Evolutionary conservation across 163 green algal genomes (phyloP), one percentile per base, ranked within the genome.

Genomic region (Scenedesmus sp.): DNA sequence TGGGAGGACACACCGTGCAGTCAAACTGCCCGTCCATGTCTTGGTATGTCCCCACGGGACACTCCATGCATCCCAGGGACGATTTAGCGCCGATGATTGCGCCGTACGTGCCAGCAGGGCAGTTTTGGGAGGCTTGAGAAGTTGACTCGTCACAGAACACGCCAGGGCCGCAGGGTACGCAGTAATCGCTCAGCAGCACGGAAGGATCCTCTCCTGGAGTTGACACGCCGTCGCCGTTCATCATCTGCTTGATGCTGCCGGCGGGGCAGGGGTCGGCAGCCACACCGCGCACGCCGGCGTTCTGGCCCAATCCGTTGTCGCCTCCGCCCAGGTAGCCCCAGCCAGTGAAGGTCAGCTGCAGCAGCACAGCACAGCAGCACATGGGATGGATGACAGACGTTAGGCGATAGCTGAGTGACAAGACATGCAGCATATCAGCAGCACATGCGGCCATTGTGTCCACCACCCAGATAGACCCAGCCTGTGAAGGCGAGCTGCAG

Each of bases 281-380:
- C 7, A 91, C 85, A n/a, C 90, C 90, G 8, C 77, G 81, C 9
- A 93, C 85, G 23, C 76, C 86, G 0, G 90, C 90, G 15, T 93
- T 93, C 1, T 88, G 90, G 1, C 90, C 90, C 26, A 88, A 85
- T n/a, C 90, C 90, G 86, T 93, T 93, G 85, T 93, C 90, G 10
- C 90, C 90, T 57, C 90, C 90, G n/a, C 90, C 90, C 0, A 93
- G 85, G 85, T 93, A 93, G 20, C 85, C 86, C 77, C 79, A 93
- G 2, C 90, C 90, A 23, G 56, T 93, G n/a, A 67, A 62, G 13
- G 90, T 86, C 55, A 93, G 57, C 90, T 93, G 90, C 76, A 88
- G 18, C 18, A 57, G 13, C 18, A 84, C 10, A 62, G 5, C 20
- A 34, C 20, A 73, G 73, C 1, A 82, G 52, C n/a, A 56, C 16